Conservation (phyloP, 805 yeast genomes). For the Kazachstania africana region DNA sequence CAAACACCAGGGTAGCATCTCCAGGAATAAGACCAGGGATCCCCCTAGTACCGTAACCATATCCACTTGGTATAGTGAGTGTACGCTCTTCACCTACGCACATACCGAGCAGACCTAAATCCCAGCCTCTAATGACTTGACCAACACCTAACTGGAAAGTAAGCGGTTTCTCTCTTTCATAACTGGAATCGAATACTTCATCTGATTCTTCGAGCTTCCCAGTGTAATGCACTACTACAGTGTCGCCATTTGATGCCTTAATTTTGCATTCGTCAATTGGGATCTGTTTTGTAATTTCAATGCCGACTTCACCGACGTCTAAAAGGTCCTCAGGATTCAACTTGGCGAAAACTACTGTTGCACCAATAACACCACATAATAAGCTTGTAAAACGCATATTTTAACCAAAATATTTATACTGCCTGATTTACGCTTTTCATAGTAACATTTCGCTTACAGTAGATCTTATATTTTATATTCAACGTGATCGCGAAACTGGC, state of each 20-base stretch:
- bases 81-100: constrained; percentile 82
- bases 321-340: too few relatives aligned
- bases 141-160: constrained; percentile 65
- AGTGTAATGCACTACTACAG: constrained; percentile 64
- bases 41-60: constrained; percentile 71
- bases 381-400: too few relatives aligned
- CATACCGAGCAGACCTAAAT: constrained; percentile 70
- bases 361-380: too few relatives aligned
- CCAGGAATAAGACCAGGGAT: constrained; percentile 73
- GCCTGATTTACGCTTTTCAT: too few relatives aligned
- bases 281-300: constrained; percentile 37
- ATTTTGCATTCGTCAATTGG: constrained; percentile 42
- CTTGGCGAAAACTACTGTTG: too few relatives aligned
- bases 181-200: constrained; percentile 64
- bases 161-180: constrained; percentile 53
- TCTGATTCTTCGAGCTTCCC: constrained; percentile 57
- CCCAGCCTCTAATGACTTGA: constrained; percentile 85
- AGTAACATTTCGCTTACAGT: too few relatives aligned
- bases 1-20: constrained; percentile 47
- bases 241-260: constrained; percentile 54
- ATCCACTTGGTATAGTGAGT: constrained; percentile 62
- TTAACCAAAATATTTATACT: too few relatives aligned
- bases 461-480: too few relatives aligned
- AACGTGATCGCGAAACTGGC: too few relatives aligned
- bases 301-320: too few relatives aligned